Base-by-base conservation (phyloP, 768 basidiomycete species). In the Suillus subalutaceus region DNA sequence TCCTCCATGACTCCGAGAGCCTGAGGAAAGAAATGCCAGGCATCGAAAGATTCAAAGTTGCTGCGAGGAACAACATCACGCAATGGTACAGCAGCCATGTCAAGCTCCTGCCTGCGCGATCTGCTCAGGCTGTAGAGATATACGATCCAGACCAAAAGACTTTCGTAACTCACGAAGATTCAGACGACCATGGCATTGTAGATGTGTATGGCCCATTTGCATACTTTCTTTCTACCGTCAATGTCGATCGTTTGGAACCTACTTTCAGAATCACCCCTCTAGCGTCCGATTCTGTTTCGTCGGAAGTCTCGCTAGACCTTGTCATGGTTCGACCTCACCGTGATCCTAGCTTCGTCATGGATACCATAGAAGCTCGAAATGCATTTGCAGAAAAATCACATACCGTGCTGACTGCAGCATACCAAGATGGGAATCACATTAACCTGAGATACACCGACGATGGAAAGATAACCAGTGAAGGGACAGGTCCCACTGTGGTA, bases 191-290 rank as follows among this genome's bases (percentile, higher is more conserved):
- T 48, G 75, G 80, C 2, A 72, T 79, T n/a, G 73, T 86, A 15
- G 80, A 83, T 44, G 67, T 94, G 12, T 71, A 82, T 3, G 96
- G 94, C 2, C 94, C 94, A 6, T 97, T 96, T 72, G 82, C 84
- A 35, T 99, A 98, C 78, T 92, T 97, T 74, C 77, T 96, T 32
- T 86, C 91, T 10, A 90, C 92, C 0, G 83, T 91, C 63, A 92
- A 94, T 67, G 92, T 92, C 52, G 92, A 94, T 77, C 85, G 97
- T 15, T 81, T 99, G 69, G 97, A 99, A 76, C 87, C 92, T 6
- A 74, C 81, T 15, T 97, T 98, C 75, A 83, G 87, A 66, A 92
- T 97, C 66, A 81, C 87, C 18, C 94, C 96, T 18, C 82, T 88
- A 60, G 76, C 83, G 8, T 81, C 81, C 44, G 74, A 76, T 3